phyloP scores from a whole-genome alignment of 1,139 yeast genomes.

The Lodderomyces theae region DNA sequence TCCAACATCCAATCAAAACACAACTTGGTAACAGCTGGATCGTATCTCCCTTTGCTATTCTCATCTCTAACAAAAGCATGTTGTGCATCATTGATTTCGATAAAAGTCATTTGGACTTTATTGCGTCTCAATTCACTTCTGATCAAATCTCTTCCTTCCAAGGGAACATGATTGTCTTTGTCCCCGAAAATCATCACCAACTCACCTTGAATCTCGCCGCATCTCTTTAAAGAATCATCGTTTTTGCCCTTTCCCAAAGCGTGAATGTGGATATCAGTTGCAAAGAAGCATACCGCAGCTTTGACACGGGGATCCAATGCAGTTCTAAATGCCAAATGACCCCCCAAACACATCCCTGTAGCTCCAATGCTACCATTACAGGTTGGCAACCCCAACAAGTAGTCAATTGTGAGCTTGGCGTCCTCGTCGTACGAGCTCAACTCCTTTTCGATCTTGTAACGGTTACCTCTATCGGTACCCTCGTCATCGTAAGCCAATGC shows the following conservation, averaged over 20 bases:
- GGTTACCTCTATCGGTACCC: constrained; percentile 77
- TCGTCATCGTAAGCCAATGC: constrained; percentile 67
- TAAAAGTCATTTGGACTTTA: constrained; percentile 62
- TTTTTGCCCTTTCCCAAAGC: constrained; percentile 61
- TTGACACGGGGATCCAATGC: constrained; percentile 62
- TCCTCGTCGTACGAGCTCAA: constrained; percentile 77
- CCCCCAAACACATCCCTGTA: constrained; percentile 87
- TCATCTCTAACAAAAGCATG: constrained; percentile 85
- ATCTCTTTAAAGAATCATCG: constrained; percentile 63
- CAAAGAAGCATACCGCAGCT: constrained; percentile 75
- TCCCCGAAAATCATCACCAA: constrained; percentile 72
- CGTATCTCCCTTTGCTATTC: constrained; percentile 72
- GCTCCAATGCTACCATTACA: constrained; percentile 77
- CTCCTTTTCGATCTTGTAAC: constrained; percentile 64
- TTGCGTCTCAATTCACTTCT: constrained; percentile 59
- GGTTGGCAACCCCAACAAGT: constrained; percentile 53
- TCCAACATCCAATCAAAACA: constrained; percentile 70
- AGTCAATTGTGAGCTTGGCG: constrained; percentile 60
- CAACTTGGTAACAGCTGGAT: constrained; percentile 67
- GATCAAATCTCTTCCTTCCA: constrained; percentile 72
- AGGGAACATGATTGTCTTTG: constrained; percentile 77
- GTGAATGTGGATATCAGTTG: constrained; percentile 73
- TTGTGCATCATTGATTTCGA: constrained; percentile 73
- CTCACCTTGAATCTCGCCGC: constrained; percentile 57
- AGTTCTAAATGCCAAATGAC: constrained; percentile 76